Conservation (phyloP, 352 stramenopile species). For the Detonula confervacea region DNA sequence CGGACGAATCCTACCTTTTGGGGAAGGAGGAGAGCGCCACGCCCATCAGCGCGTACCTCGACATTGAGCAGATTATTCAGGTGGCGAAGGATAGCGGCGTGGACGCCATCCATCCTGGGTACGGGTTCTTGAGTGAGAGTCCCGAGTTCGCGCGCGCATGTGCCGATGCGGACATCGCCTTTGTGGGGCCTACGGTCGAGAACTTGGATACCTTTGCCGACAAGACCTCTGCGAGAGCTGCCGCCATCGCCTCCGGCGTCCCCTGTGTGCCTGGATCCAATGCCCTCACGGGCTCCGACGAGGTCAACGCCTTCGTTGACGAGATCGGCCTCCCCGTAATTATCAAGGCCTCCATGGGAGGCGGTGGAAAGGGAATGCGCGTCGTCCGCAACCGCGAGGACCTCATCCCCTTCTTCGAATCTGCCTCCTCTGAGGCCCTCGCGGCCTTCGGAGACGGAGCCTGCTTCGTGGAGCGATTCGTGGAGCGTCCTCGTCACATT, state of each 20-base stretch:
- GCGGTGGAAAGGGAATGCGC: constrained; percentile 95
- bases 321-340: constrained; percentile 94
- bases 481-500: constrained; percentile 95
- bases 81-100: constrained; percentile 93
- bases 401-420: constrained; percentile 58
- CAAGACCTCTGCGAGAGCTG: constrained; percentile 62
- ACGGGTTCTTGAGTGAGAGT: constrained; percentile 98
- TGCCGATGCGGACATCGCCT: constrained; percentile 92
- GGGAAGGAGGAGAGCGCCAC: constrained; percentile 45
- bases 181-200: constrained; percentile 90
- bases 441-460: constrained; percentile 92
- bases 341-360: constrained; percentile 91
- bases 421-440: constrained; percentile 54
- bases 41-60: constrained; percentile 88
- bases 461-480: constrained; percentile 95
- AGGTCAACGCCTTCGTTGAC: constrained; percentile 58
- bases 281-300: constrained; percentile 50
- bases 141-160: constrained; percentile 92
- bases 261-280: constrained; percentile 67
- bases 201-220: constrained; percentile 68
- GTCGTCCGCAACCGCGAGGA: constrained; percentile 65
- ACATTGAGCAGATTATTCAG: constrained; percentile 93
- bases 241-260: constrained; percentile 66
- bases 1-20: constrained; percentile 63
- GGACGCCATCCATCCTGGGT: constrained; percentile 95